Conservation (phyloP, 1,284 basidiomycete genomes). For the Afroboletus lepidellus region DNA sequence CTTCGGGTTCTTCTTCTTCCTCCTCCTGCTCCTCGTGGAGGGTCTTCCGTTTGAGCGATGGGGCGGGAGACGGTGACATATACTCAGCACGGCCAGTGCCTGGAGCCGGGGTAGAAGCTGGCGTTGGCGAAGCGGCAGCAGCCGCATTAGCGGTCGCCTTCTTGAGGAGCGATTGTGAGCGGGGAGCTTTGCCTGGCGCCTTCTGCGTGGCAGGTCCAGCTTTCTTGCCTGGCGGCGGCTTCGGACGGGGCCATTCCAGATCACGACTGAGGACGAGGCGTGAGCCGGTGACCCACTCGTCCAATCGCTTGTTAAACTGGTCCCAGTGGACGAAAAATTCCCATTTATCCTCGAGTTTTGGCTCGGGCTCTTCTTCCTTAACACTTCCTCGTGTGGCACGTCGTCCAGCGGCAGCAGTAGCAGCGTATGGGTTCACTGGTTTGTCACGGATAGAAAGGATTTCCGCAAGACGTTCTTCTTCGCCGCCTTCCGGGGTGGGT, state of each 20-base stretch:
- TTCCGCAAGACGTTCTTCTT: slow-evolving; percentile 89
- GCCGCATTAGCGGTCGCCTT: slow-evolving; percentile 77
- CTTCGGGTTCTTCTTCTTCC: slow-evolving; percentile 49
- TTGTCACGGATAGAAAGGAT: slow-evolving; percentile 90
- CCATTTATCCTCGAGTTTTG: slow-evolving; percentile 71
- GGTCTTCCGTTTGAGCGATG: slow-evolving; percentile 64
- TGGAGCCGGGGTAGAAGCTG: slow-evolving; percentile 48
- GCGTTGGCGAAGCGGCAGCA: slow-evolving; percentile 47
- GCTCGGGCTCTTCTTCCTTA: slow-evolving; percentile 47
- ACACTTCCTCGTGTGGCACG: slow-evolving; percentile 38
- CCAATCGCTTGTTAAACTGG: slow-evolving; percentile 96
- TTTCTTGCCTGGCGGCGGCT: slow-evolving; percentile 58
- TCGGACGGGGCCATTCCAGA: slow-evolving; percentile 96
- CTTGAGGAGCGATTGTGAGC: slow-evolving; percentile 61
- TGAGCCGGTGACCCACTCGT: slow-evolving; percentile 96
- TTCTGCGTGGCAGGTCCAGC: slow-evolving; percentile 46
- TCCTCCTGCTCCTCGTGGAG: slow-evolving; percentile 59
- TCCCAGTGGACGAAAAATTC: slow-evolving; percentile 99
- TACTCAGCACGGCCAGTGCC: slow-evolving; percentile 42
- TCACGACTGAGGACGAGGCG: slow-evolving; percentile 84
- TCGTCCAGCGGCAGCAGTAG: slow-evolving; percentile 19
- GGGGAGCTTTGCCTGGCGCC: slow-evolving; percentile 59
- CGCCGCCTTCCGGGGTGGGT: slow-evolving; percentile 67
- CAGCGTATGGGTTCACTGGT: slow-evolving; percentile 61
- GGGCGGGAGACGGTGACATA: slow-evolving; percentile 57